A percentile compares a stretch with the other conserved stretches of the same genome.
Evolutionary conservation across 2,329 filamentous ascomycete genomes (phyloP).

Genomic region (Teratosphaeriaceae sp.): DNA sequence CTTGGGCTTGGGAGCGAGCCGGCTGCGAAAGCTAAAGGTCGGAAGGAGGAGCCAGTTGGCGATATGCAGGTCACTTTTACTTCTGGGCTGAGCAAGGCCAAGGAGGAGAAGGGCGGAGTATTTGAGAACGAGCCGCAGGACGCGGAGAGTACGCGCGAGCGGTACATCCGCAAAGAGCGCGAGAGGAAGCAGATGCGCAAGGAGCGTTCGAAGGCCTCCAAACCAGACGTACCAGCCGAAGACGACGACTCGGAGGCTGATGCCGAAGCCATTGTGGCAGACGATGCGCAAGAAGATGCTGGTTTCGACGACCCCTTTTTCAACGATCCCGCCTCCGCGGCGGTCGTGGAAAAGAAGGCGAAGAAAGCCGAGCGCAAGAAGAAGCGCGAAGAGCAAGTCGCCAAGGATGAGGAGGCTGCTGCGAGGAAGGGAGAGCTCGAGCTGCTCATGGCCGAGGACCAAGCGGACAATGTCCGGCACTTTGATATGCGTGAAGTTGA

Average conservation of each 20-base stretch:
- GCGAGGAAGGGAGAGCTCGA: conserved; percentile 74
- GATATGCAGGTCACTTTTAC: conserved; percentile 82
- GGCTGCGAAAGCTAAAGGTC: conserved; percentile 30
- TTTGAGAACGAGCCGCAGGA: conserved; percentile 58
- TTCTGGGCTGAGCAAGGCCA: conserved; percentile 34
- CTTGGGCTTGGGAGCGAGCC: conserved; percentile 64
- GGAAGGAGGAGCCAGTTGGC: conserved; percentile 64
- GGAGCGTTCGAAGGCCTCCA: conserved; percentile 55
- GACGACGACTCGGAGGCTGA: conserved; percentile 15
- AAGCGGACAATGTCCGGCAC: conserved; percentile 59
- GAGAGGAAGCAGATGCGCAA: conserved; percentile 83
- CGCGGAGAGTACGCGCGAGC: conserved; percentile 85
- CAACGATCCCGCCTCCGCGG: conserved; percentile 48
- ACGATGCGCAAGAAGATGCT: conserved; percentile 39
- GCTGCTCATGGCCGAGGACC: conserved; percentile 72
- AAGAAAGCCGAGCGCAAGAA: conserved; percentile 57
- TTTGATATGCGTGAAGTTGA: conserved; percentile 94
- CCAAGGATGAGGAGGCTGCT: conserved; percentile 59
- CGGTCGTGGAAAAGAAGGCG: conserved; percentile 25
- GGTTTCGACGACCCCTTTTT: conserved; percentile 98
- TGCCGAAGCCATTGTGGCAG: conserved; percentile 5
- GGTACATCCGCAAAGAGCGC: conserved; percentile 85
- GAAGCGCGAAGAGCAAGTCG: conserved; percentile 68
- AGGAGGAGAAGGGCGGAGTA: conserved; percentile 36
- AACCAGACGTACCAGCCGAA: conserved; percentile 18